Base-by-base conservation (phyloP, 345 rosid genomes). In the Atalantia buxifolia region DNA sequence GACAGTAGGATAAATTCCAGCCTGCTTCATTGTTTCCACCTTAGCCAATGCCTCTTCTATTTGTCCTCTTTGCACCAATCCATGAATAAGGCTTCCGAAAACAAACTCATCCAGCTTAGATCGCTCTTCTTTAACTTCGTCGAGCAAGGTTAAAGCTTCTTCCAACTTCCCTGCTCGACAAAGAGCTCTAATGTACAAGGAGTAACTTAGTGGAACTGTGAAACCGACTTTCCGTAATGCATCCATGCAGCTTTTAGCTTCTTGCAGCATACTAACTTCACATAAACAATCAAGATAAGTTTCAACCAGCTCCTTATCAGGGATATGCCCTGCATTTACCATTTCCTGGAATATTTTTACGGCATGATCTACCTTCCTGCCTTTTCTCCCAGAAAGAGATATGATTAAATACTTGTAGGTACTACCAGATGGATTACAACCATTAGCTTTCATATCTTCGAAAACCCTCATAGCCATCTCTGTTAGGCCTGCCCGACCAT, bases 401-500 rank as follows among this genome's bases (percentile, higher is more conserved):
- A 88, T 78, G 78, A 95, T 82, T 82, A 95, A 85, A 83, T 77
- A 88, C 84, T 90, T 95, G 86, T 88, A 93, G 64, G 92, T 88
- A 66, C 95, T 92, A 3, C 80, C 76, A 5, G 78, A 87, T 7
- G 95, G 93, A 9, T 65, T 68, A 76, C 65, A 84, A 63, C 89
- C 84, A 7, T 74, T 81, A 69, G 81, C 85, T 79, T 92, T 89
- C 98, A 95, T 93, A 83, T 95, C 95, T 38, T 75, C 28, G 72
- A 93, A 95, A 63, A 90, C 79, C 80, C 82, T 83, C 38, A 90
- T 71, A 67, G 94, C 95, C 13, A 92, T 91, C 48, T 93, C 85
- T 9, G 98, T 93, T 22, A 94, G 87, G 76, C 98, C 97, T 4
- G 86, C 84, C 82, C 94, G 87, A 56, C 97, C 98, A 59, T 94